Base-by-base conservation (phyloP, 495 filamentous ascomycete genomes). In the Copromyces sp. region DNA sequence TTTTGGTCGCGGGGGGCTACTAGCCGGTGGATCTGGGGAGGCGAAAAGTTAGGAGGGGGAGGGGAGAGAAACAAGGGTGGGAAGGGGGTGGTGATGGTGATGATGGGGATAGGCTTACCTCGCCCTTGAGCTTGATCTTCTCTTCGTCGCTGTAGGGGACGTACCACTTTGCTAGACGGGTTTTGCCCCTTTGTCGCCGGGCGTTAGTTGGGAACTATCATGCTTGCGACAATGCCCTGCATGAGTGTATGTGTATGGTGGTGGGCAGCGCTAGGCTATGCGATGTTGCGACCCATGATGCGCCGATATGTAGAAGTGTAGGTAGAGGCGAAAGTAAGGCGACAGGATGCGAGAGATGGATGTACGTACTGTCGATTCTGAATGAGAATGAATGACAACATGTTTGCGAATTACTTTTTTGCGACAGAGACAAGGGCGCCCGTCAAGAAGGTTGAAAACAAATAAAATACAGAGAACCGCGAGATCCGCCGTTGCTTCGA, bases 161-260 rank as follows among this genome's bases (percentile, higher is more conserved):
- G 85, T 99, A 99, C 94, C 94, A 99, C 85, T 99, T 99, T 71
- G 95, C 95, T 70, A 99, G 90, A 42, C 95, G 92, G 77, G 95
- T 99, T 85, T 99, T 99, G 83, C 95, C 95, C 88, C 95, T 98
- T 82, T 72, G 71, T 65, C 32, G 12, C 3, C 1, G 7, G 35
- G 70, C 41, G 65, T 68, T 53, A 72, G 47, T 61, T 17, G 17
- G 17, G 42, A 20, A 47, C 7, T 44, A 39, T 2, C 11, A n/a
- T 44, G 42, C 42, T 24, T 24, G 24, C 24, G 24, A 24, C 24
- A 24, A 24, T 24, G 24, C 24, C 24, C 24, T 24, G 24, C 24
- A 24, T 24, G 24, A 24, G 24, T 24, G 24, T 24, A 44, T 3
- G 7, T 9, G 17, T n/a, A 44, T n/a, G 42, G n/a, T 44, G 42